Base-by-base conservation (phyloP, 805 yeast genomes). In the Saccharomycopsis malanga region DNA sequence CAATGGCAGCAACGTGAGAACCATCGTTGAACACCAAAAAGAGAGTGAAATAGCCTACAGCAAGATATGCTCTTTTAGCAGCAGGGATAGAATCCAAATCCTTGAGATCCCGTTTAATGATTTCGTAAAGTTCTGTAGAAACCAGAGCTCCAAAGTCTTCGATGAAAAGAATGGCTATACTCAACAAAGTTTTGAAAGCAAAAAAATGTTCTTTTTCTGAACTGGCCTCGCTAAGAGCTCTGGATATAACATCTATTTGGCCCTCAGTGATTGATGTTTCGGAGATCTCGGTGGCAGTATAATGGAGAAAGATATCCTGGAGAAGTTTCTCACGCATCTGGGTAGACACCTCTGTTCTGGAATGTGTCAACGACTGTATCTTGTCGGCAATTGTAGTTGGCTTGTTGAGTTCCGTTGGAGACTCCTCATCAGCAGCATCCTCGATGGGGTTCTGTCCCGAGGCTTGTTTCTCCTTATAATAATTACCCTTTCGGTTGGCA, bases 1-100 rank as follows among this genome's bases (percentile, higher is more conserved):
- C 46, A 6, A 42, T 15, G 27, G 38, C 46, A 7, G 21, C 4
- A 22, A 49, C 27, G 29, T 42, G 34, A 9, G 49, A 32, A 9
- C 53, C 53, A 6, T 41, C 53, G 36, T 49, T 42, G 23, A 45
- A 10, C 5, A 25, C 27, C 21, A 49, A 42, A 42, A 29, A 49
- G 14, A 45, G 20, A 2, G 53, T 42, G 15, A 49, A 49, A 30
- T 49, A 49, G 4, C 53, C 53, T 21, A 45, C 29, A 2, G 42
- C 25, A 12, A 41, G 30, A 12, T 24, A 34, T 2, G 49, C 21
- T 25, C 44, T 17, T 1, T 23, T 20, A 2, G 6, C 17, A 4
- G 53, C 20, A 42, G 41, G 22, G 15, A 21, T 14, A 12, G 22
- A 35, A 23, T 34, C 49, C 2, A 15, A 27, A 14, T 38, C 41